Conservation (phyloP, 257 asterid species). For the Anisodus tanguticus region DNA sequence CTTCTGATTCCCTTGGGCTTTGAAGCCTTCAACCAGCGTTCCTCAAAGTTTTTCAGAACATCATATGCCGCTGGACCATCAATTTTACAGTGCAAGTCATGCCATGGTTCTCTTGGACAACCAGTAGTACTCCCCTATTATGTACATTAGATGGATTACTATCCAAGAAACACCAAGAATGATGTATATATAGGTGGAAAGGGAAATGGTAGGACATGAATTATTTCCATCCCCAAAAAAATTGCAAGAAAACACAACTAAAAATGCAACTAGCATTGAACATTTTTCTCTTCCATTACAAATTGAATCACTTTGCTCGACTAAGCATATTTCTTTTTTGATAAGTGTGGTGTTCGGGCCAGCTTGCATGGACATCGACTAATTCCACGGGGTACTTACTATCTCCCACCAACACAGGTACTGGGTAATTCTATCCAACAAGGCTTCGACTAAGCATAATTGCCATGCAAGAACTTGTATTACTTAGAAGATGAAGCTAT, state of each 20-base stretch:
- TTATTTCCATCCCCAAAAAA: neutral
- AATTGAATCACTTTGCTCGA: neutral
- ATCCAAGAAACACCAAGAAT: neutral
- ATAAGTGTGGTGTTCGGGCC: no score
- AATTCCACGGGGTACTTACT: no score
- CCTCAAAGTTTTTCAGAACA: conserved; percentile 86
- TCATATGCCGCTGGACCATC: conserved; percentile 99
- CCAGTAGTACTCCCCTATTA: conserved; percentile 73
- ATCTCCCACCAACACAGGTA: no score
- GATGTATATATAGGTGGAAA: neutral
- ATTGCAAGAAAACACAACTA: neutral
- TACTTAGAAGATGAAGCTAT: neutral
- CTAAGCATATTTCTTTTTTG: neutral
- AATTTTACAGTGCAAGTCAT: conserved; percentile 90
- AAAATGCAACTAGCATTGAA: neutral
- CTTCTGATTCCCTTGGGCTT: conserved; percentile 88
- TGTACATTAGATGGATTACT: conserved; percentile 20
- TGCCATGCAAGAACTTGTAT: neutral
- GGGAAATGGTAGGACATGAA: neutral
- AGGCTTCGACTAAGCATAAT: neutral
- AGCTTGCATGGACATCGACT: no score
- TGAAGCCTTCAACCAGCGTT: conserved; percentile 87
- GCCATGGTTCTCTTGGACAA: conserved; percentile 99
- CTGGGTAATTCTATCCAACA: no score
- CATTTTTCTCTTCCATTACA: neutral